Evolutionary conservation across 1,139 yeast species (phyloP).

Genomic region (Saccharomyces hybrid): DNA sequence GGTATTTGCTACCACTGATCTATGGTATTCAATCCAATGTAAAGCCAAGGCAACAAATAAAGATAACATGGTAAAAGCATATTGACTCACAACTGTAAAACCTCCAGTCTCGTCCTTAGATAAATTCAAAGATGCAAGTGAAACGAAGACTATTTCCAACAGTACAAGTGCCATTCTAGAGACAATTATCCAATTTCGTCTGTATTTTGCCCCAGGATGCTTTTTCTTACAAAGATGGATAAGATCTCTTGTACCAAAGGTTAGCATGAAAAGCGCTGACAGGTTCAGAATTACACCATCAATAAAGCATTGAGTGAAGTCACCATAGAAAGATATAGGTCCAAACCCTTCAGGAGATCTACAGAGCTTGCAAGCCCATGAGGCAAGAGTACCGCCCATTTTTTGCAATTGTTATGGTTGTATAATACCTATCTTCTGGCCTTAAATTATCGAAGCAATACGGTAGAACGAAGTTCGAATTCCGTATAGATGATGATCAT

Average conservation of each 20-base stretch:
- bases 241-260: constrained; percentile 42
- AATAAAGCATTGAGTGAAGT: constrained; percentile 75
- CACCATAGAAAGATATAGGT: constrained; percentile 56
- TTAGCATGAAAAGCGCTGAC: constrained; percentile 46
- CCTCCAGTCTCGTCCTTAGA: constrained; percentile 15
- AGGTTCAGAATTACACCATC: constrained; percentile 58
- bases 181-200: constrained; percentile 35
- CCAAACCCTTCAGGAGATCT: constrained; percentile 60
- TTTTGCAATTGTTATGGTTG: background rate
- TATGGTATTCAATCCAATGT: constrained; percentile 67
- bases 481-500: background rate
- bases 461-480: background rate
- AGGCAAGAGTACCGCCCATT: constrained; percentile 2
- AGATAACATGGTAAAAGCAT: constrained; percentile 24
- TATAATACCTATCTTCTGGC: background rate
- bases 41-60: constrained; percentile 46
- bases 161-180: constrained; percentile 32
- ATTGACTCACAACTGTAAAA: constrained; percentile 28
- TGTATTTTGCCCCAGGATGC: constrained; percentile 36
- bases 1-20: constrained; percentile 59
- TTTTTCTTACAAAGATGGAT: constrained; percentile 29
- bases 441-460: background rate
- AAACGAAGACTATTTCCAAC: constrained; percentile 29
- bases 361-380: constrained; percentile 21
- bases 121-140: constrained; percentile 16